Percentiles rank a stretch among this genome's conserved stretches.
Conservation (phyloP, 177 flowering plant species). For the Telopea speciosissima region DNA sequence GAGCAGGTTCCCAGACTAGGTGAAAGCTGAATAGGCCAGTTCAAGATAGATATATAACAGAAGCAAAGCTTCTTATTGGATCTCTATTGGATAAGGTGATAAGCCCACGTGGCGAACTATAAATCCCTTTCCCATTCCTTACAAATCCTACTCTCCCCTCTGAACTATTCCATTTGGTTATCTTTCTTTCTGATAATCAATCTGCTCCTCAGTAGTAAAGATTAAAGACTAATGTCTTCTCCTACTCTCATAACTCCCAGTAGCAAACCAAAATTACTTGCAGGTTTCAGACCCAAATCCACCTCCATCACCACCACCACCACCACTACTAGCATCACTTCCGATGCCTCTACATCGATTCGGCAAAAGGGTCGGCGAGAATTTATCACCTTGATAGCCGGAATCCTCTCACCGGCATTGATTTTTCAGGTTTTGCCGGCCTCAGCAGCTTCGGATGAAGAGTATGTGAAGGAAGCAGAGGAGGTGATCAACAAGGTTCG, state of each 20-base stretch:
- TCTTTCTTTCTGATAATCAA: too few species aligned
- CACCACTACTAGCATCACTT: conserved; percentile 13
- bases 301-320: conserved; percentile 16
- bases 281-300: conserved; percentile 33
- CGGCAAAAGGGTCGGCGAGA: conserved; percentile 33
- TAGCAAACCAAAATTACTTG: conserved; percentile 32
- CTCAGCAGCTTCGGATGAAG: conserved; percentile 57
- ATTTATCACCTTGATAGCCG: conserved; percentile 15
- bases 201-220: not conserved
- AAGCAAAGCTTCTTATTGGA: conserved; percentile 18
- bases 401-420: conserved; percentile 10
- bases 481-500: conserved; percentile 77
- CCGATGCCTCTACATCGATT: conserved; percentile 12
- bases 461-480: conserved; percentile 69
- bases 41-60: too few species aligned
- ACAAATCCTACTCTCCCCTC: not conserved
- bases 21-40: too few species aligned
- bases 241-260: conserved; percentile 57
- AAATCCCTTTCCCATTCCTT: conserved; percentile 8
- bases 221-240: conserved; percentile 43
- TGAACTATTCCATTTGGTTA: too few species aligned
- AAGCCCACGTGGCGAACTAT: conserved; percentile 52
- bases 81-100: conserved; percentile 58
- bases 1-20: too few species aligned
- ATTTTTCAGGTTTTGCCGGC: conserved; percentile 30